Conservation (phyloP, 345 rosid genomes). For the Trapa incisa region DNA sequence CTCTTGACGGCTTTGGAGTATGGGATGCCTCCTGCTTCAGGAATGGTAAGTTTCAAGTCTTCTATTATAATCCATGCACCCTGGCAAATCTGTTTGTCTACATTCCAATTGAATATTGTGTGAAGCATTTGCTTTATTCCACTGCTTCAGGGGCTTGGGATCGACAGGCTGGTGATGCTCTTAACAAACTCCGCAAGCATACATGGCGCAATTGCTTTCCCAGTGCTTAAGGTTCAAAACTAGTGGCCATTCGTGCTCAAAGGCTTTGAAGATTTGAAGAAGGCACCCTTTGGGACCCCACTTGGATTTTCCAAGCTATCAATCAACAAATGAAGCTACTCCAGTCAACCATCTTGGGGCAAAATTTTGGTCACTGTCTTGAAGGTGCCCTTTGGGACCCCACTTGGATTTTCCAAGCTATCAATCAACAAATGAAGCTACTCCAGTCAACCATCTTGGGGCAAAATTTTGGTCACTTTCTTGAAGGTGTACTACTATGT, state of each 20-base stretch:
- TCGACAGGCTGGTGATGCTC: constrained; percentile 86
- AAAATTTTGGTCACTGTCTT: background rate
- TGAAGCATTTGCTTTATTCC: background rate
- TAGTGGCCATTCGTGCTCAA: constrained; percentile 8
- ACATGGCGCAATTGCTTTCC: constrained; percentile 88
- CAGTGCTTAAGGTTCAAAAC: constrained; percentile 64
- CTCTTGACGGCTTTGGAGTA: constrained; percentile 86
- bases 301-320: background rate
- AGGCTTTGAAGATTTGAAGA: background rate
- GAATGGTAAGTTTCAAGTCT: constrained; percentile 49
- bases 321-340: background rate
- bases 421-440: background rate
- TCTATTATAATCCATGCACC: background rate
- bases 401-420: background rate
- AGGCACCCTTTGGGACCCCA: background rate
- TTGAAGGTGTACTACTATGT: background rate
- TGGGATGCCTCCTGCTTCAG: constrained; percentile 98
- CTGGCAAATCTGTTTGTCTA: background rate
- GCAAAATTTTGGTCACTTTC: background rate
- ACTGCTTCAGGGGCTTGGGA: constrained; percentile 66
- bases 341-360: background rate
- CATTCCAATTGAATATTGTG: background rate
- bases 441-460: background rate
- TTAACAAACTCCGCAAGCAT: constrained; percentile 77
- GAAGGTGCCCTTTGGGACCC: background rate